Conservation (phyloP, 768 basidiomycete species). For the Zangia roseola region DNA sequence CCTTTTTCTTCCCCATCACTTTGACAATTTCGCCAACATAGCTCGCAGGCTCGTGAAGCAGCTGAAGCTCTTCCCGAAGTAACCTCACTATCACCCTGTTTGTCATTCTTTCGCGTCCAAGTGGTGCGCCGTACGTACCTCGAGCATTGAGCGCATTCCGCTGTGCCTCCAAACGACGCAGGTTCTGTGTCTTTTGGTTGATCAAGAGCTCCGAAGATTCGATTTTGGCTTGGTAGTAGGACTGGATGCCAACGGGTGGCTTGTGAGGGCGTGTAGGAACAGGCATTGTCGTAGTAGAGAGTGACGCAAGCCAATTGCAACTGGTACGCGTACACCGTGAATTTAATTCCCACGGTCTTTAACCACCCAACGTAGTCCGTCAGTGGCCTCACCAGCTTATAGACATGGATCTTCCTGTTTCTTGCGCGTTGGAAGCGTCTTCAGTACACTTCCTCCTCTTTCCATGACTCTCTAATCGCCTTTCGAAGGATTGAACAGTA, state of each 20-base stretch:
- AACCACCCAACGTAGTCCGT: no score
- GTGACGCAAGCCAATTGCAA: slow-evolving; percentile 22
- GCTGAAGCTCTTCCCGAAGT: slow-evolving; percentile 87
- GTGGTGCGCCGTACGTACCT: slow-evolving; percentile 47
- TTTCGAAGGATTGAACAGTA: no score
- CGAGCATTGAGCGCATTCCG: slow-evolving; percentile 95
- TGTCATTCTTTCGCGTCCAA: not conserved
- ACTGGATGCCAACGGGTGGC: slow-evolving; percentile 69
- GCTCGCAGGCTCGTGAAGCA: slow-evolving; percentile 92
- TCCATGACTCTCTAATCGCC: no score
- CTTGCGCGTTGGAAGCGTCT: no score
- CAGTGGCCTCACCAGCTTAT: no score
- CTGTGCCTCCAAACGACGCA: slow-evolving; percentile 93
- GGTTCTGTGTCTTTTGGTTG: slow-evolving; percentile 94
- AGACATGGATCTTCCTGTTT: no score
- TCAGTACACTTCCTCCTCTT: no score
- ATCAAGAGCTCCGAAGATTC: slow-evolving; percentile 90
- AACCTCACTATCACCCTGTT: slow-evolving; percentile 62
- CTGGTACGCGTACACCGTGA: not conserved
- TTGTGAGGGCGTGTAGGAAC: slow-evolving; percentile 32
- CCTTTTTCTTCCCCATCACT: slow-evolving; percentile 99
- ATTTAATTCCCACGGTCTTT: slow-evolving; percentile 8
- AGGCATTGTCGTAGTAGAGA: slow-evolving; percentile 33
- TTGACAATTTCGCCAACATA: slow-evolving; percentile 98
- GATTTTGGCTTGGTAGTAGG: slow-evolving; percentile 96